Evolutionary conservation across 257 asterid genomes (phyloP).

Genomic region (Jacaranda copaia): DNA sequence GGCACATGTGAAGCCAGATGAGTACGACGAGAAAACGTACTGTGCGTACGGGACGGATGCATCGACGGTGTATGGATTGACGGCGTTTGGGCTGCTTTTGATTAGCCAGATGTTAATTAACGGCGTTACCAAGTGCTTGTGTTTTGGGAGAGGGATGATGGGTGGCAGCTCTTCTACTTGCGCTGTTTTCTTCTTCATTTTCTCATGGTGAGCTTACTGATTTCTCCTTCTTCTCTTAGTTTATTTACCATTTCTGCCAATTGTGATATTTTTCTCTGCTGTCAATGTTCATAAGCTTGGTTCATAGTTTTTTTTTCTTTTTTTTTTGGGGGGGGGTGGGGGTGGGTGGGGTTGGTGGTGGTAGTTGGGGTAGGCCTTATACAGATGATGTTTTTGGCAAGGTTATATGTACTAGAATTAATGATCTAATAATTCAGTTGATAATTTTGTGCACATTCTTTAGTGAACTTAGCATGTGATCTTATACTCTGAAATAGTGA

Average conservation of each 20-base stretch:
- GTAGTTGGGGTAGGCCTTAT: not conserved
- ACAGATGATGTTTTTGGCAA: constrained; percentile 31
- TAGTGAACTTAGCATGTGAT: constrained; percentile 32
- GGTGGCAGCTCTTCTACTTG: constrained; percentile 62
- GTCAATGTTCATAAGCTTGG: not conserved
- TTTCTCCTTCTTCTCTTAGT: not conserved
- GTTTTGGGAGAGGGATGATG: constrained; percentile 86
- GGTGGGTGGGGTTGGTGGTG: no score
- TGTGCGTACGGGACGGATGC: constrained; percentile 86
- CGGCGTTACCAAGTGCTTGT: constrained; percentile 90
- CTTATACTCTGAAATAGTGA: not conserved
- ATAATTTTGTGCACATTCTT: not conserved
- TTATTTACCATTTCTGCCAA: constrained; percentile 24
- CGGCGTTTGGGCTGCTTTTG: constrained; percentile 92
- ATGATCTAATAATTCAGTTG: not conserved
- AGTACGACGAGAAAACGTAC: constrained; percentile 87
- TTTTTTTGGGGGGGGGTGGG: not conserved
- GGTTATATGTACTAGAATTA: constrained; percentile 18
- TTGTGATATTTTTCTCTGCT: constrained; percentile 8
- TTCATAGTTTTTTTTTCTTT: not conserved
- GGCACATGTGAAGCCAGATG: constrained; percentile 85
- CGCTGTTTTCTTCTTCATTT: constrained; percentile 76
- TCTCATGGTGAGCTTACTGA: constrained; percentile 74
- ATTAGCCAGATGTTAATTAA: constrained; percentile 75
- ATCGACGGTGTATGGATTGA: constrained; percentile 86